Evolutionary conservation across 495 filamentous ascomycete genomes (phyloP), one percentile per base, ranked within the genome.

Genomic region (Trichoderma asperelloides): DNA sequence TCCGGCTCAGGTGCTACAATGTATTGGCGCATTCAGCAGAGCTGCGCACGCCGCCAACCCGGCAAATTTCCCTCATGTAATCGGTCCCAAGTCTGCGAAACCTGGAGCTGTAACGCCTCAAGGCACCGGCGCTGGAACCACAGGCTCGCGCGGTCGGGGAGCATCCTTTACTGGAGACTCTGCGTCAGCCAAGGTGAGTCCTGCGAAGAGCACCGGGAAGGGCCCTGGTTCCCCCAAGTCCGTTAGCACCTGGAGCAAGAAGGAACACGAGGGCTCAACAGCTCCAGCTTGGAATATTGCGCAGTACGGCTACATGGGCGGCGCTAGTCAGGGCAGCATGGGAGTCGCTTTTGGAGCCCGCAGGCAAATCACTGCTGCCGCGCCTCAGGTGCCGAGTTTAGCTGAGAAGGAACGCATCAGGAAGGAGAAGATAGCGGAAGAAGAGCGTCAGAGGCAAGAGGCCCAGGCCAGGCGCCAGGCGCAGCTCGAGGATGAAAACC

Each of bases 231-330:
- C 79, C 1, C 78, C 80, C 8, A 72, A 75, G 2, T 74, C 73
- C 4, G 84, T 93, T 45, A 97, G 93, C 75, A 94, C 87, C 74
- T 99, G 95, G 95, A 95, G 90, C 75, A 96, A 87, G 73, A 91
- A 81, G 71, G 84, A 83, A 21, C 92, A 98, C 70, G 89, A 97
- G 75, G 84, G 85, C 23, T 82, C 81, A 37, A 97, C 94, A 15
- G 78, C 87, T 4, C 96, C 96, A 2, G 96, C 96, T 30, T 99
- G 96, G 96, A 98, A 99, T 72, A 97, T 98, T 67, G 91, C 94
- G 49, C 96, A 99, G 72, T 99, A 98, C 70, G 94, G 95, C 12
- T 98, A 97, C 76, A 95, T 98, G 91, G 96, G 96, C 63, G 96
- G 96, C 37, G 96, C 96, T 9, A 96, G 90, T 71, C 96, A 99